Base-by-base conservation (phyloP, 805 yeast genomes). In the Grigorovia transvaalensis region DNA sequence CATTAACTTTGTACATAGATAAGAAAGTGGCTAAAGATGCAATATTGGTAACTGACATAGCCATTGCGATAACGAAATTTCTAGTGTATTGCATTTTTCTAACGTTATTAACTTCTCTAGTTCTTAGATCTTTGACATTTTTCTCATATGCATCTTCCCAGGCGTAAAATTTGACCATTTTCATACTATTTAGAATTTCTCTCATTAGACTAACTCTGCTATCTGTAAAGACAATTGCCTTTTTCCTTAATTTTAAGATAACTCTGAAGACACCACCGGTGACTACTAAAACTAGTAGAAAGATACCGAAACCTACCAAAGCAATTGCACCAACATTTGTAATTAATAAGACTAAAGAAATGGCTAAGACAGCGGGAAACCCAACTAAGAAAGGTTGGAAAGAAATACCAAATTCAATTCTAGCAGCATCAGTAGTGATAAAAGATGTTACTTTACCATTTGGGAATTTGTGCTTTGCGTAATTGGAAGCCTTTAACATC, bases 61-160 rank as follows among this genome's bases (percentile, higher is more conserved):
- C 82, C 49, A 81, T 61, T 0, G 96, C 83, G 50, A 83, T 79
- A 47, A 84, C 65, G 19, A 74, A 56, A 61, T 84, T 85, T 64
- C 90, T 79, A 30, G 79, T 64, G 45, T 81, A 72, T 60, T 85
- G 90, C 73, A 88, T 78, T 50, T 69, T 72, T 55, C 81, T 75
- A 53, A 90, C 76, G 49, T 73, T 71, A 4, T 61, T 58, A 77
- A 86, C 81, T 68, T 89, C 97, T 19, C 71, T 62, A 0, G 63
- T 59, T 64, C 97, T 78, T 29, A 79, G 72, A 12, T 72, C 74
- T 15, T 78, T 61, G 40, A 90, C 76, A 50, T 75, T 71, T 9
- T 74, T 65, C 50, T 74, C 74, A 64, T 88, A 90, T 0, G 96
- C 89, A 35, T 74, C 74, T 68, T 90, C 97, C 96, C 96, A 90